phyloP scores from a whole-genome alignment of 2,329 filamentous ascomycete genomes.

The Calonectria montana region DNA sequence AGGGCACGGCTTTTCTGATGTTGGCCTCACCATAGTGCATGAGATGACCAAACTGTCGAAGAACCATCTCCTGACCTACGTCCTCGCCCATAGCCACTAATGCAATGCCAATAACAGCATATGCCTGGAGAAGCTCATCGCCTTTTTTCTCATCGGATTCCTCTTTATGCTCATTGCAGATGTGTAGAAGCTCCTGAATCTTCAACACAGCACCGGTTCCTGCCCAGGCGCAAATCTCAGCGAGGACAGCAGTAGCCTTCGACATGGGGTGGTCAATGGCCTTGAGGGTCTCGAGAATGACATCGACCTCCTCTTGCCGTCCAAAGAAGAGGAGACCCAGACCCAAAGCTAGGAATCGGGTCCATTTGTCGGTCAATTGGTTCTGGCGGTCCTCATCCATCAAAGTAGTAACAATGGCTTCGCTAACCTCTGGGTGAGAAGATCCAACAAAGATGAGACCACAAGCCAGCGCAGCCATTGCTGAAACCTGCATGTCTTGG shows the following conservation, averaged over 20 bases:
- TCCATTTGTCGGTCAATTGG: conserved; percentile 98
- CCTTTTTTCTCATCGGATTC: conserved; percentile 95
- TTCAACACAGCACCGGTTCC: conserved; percentile 97
- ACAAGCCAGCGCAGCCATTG: conserved; percentile 92
- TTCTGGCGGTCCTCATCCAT: conserved; percentile 92
- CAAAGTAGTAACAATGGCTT: conserved; percentile 91
- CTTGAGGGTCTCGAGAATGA: conserved; percentile 95
- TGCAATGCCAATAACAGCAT: conserved; percentile 93
- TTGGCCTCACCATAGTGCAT: conserved; percentile 99
- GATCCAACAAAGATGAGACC: conserved; percentile 95
- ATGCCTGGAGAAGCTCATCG: conserved; percentile 94
- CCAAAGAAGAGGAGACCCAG: conserved; percentile 96
- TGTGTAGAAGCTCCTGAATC: conserved; percentile 95
- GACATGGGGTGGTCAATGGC: conserved; percentile 97
- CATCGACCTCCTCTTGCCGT: conserved; percentile 97
- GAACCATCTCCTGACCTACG: conserved; percentile 97
- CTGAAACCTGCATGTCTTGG: conserved; percentile 93
- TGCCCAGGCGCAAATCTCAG: conserved; percentile 97
- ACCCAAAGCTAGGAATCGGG: conserved; percentile 93
- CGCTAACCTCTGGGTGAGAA: conserved; percentile 88
- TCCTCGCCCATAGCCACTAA: conserved; percentile 98
- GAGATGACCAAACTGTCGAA: conserved; percentile 95
- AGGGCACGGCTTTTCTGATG: conserved; percentile 93
- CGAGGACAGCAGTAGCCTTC: conserved; percentile 92
- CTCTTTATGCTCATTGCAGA: conserved; percentile 97